A percentile compares a stretch with the other conserved stretches of the same genome.
phyloP scores from a whole-genome alignment of 1,284 basidiomycete species.

The Boletus sp. region DNA sequence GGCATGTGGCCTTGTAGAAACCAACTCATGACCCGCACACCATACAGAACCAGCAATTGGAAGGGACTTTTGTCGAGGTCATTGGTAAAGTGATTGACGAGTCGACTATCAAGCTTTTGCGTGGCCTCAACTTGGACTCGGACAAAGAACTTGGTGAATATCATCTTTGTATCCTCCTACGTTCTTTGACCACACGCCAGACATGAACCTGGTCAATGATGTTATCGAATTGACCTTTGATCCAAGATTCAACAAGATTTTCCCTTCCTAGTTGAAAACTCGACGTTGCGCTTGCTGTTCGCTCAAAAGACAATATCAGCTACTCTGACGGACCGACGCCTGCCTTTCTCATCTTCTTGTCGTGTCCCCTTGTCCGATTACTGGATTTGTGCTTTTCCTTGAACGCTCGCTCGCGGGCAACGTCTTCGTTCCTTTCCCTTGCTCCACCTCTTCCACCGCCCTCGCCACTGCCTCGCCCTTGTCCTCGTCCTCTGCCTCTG shows the following conservation, averaged over 20 bases:
- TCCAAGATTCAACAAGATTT: conserved; percentile 59
- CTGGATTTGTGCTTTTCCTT: conserved; percentile 78
- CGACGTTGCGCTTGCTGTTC: background rate
- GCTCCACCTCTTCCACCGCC: conserved; percentile 43
- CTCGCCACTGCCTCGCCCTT: conserved; percentile 42
- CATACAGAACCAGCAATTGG: conserved; percentile 51
- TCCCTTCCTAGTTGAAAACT: conserved; percentile 40
- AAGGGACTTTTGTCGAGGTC: conserved; percentile 71
- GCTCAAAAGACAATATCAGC: background rate
- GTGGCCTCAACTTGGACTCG: conserved; percentile 62
- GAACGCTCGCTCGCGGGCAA: conserved; percentile 57
- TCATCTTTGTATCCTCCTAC: background rate
- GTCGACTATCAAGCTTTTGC: conserved; percentile 64
- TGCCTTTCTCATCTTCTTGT: conserved; percentile 72
- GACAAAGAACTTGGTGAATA: conserved; percentile 59
- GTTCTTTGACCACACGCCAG: conserved; percentile 41
- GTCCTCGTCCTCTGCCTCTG: conserved; percentile 39
- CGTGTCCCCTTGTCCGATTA: conserved; percentile 70
- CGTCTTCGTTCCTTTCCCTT: conserved; percentile 29
- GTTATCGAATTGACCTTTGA: conserved; percentile 68
- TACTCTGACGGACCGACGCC: conserved; percentile 41
- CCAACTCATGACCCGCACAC: conserved; percentile 1
- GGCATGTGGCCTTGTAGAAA: background rate
- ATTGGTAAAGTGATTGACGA: conserved; percentile 70
- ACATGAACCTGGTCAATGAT: conserved; percentile 69